Conservation (phyloP, 2,329 filamentous ascomycete species). For the Allantophomopsis lycopodina region DNA sequence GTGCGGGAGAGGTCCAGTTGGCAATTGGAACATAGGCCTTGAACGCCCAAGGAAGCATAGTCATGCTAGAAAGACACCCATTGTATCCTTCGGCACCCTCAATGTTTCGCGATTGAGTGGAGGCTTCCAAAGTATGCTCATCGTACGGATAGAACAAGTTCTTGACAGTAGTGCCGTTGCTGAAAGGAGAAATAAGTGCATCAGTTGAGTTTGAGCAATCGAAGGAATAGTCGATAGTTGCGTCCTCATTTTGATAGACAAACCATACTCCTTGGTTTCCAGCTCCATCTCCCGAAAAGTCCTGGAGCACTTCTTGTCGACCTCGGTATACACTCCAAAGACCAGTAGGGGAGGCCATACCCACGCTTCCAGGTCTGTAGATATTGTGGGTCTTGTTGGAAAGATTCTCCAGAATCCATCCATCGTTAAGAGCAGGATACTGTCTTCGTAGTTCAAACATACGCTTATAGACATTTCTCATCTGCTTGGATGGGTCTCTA, state of each 20-base stretch:
- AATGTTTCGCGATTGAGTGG: slow-evolving; percentile 29
- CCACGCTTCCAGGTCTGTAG: slow-evolving; percentile 34
- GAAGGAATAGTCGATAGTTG: slow-evolving; percentile 37
- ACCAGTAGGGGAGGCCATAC: slow-evolving; percentile 36
- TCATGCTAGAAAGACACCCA: slow-evolving; percentile 35
- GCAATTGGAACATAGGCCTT: slow-evolving; percentile 39
- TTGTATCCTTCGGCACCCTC: slow-evolving; percentile 29
- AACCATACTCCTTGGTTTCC: slow-evolving; percentile 32
- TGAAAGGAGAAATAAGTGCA: slow-evolving; percentile 38
- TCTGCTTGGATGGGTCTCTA: slow-evolving; percentile 44
- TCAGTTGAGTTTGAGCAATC: slow-evolving; percentile 31
- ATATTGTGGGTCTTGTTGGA: slow-evolving; percentile 39
- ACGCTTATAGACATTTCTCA: slow-evolving; percentile 44
- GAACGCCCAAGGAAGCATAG: slow-evolving; percentile 36
- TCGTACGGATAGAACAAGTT: slow-evolving; percentile 49
- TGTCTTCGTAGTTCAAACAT: slow-evolving; percentile 45
- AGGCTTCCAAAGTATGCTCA: slow-evolving; percentile 31
- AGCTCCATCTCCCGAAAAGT: slow-evolving; percentile 32
- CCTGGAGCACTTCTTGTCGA: slow-evolving; percentile 26
- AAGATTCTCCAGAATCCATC: slow-evolving; percentile 37
- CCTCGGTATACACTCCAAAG: slow-evolving; percentile 46
- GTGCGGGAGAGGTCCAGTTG: slow-evolving; percentile 32
- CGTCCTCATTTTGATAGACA: slow-evolving; percentile 33
- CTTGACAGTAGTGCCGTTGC: slow-evolving; percentile 36
- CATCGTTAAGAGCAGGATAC: slow-evolving; percentile 45